These are phyloP conservation scores for Vaucheria bursata DNA, from an alignment of 352 stramenopile species.

Conservation along the genomic window DNA sequence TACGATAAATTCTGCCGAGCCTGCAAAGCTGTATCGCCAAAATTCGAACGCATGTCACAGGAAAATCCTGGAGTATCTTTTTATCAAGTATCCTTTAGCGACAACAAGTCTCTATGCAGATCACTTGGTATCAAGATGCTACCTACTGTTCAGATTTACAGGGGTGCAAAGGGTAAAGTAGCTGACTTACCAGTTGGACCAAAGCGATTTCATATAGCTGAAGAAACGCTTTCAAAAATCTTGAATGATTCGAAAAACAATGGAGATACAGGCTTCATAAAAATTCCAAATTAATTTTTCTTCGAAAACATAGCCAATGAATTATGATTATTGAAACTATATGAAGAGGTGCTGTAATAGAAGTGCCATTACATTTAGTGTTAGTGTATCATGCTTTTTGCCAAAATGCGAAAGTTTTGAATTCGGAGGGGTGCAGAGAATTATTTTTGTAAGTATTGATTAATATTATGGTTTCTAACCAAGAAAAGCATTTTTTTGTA, in stretches of 20 bases:
- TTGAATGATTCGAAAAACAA: neutral
- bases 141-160: slow-evolving; percentile 2
- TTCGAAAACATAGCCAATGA: no score
- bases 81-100: neutral
- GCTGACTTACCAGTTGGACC: neutral
- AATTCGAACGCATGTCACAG: neutral
- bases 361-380: no score
- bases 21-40: neutral
- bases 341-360: no score
- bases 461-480: no score
- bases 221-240: neutral
- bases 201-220: neutral
- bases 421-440: no score
- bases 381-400: no score
- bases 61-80: neutral
- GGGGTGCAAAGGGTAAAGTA: neutral
- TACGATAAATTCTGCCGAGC: slow-evolving; percentile 5
- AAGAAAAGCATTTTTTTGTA: no score
- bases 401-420: no score
- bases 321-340: no score
- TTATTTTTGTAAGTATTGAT: no score
- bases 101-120: neutral
- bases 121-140: slow-evolving; percentile 7
- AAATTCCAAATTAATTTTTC: neutral
- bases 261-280: neutral